Base-by-base conservation (phyloP, 257 asterid species). In the Oldenlandia corymbosa region DNA sequence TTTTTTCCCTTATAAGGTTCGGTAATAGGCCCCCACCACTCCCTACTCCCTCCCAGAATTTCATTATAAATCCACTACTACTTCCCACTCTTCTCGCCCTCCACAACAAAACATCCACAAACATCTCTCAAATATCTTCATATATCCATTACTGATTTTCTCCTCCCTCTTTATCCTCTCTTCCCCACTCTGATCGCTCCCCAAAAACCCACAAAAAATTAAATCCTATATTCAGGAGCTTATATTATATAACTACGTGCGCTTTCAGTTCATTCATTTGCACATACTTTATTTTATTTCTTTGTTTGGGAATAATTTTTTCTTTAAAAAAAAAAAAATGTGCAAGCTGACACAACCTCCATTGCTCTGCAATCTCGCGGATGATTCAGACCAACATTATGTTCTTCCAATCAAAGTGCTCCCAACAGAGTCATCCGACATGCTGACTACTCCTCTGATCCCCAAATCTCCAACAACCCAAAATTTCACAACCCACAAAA, bases 391-490 rank as follows among this genome's bases (percentile, higher is more conserved):
- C 37, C 64, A 75, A 31, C 47, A 43, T 50, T 37, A 58, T 59
- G 31, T 30, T 45, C 32, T 26, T 66, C 64, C 74, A 30, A 24
- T 64, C 51, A 60, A 67, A 52, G 67, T 50, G 20, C 50, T 16
- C 48, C 43, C 64, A 20, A 50, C 69, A 42, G 24, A 79, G n/a
- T n/a, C n/a, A 42, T 13, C 7, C 16, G 70, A 79, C 83, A 64
- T 70, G 79, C 41, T 37, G 48, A 43, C 81, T n/a, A n/a, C n/a
- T 10, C 67, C 74, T 31, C 52, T 85, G 82, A 75, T 82, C 71
- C 76, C 81, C 68, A 75, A 72, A 76, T 71, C 28, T 79, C 78
- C 76, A 63, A 77, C 84, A 75, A n/a, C n/a, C n/a, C n/a, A 9
- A 18, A 53, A 41, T 41, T 10, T 41, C 21, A 27, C 32, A 68